A percentile compares a stretch with the other conserved stretches of the same genome.
These are phyloP conservation scores for Geotrichum aggregatum DNA, from an alignment of 1,139 yeast species.

Conservation along the genomic window DNA sequence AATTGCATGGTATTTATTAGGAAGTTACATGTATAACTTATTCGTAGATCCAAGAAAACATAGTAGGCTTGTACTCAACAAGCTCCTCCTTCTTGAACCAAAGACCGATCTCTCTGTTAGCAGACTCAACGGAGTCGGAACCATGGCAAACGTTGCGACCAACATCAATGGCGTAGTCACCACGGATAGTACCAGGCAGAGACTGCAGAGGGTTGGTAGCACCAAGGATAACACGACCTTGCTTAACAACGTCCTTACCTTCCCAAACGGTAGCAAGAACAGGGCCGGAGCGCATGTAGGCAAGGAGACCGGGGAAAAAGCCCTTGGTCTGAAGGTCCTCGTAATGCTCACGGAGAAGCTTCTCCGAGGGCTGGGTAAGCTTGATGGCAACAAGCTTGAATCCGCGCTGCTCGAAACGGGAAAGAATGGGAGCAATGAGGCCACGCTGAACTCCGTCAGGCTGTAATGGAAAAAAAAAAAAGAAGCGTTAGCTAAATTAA, in stretches of 20 bases:
- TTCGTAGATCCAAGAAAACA: slow-evolving; percentile 90
- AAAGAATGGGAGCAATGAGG: slow-evolving; percentile 78
- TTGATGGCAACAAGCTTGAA: slow-evolving; percentile 96
- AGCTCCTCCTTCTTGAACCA: slow-evolving; percentile 99
- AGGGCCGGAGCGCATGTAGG: slow-evolving; percentile 98
- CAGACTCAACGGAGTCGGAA: slow-evolving; percentile 97
- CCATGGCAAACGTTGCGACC: slow-evolving; percentile 99
- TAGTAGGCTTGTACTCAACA: slow-evolving; percentile 83
- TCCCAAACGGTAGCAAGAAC: slow-evolving; percentile 99
- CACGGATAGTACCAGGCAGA: slow-evolving; percentile 99
- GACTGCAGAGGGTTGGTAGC: slow-evolving; percentile 98
- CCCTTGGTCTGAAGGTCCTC: slow-evolving; percentile 93
- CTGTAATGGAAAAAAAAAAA: slow-evolving; percentile 27
- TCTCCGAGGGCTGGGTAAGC: slow-evolving; percentile 82
- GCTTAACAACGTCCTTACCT: slow-evolving; percentile 99
- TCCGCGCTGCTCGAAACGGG: slow-evolving; percentile 96
- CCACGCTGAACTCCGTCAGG: slow-evolving; percentile 99
- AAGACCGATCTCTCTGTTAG: slow-evolving; percentile 89
- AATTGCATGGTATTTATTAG: too few species aligned
- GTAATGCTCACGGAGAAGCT: slow-evolving; percentile 88
- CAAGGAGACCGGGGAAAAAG: slow-evolving; percentile 88
- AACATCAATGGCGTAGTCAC: slow-evolving; percentile 78
- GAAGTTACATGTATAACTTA: too few species aligned
- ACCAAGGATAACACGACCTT: slow-evolving; percentile 96
- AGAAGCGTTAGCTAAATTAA: not conserved